Base-by-base conservation (phyloP, 1,284 basidiomycete genomes). In the Sparassis latifolia region DNA sequence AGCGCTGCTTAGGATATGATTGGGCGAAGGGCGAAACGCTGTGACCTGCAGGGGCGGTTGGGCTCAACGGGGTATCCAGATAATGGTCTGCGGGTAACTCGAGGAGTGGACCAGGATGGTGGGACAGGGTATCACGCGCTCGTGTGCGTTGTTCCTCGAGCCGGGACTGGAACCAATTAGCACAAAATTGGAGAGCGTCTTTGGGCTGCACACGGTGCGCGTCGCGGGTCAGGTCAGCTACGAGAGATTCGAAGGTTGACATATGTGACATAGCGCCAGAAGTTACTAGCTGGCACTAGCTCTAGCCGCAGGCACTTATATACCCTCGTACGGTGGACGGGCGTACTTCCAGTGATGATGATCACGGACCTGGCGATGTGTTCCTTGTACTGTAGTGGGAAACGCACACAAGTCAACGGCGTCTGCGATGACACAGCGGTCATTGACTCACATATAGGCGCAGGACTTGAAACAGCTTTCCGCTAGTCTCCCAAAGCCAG, bases 141-240 rank as follows among this genome's bases (percentile, higher is more conserved):
- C 84, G 77, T 45, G 80, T 75, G 52, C 88, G 77, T 64, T 95
- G 87, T 64, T 94, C 84, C 65, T 93, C 87, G 52, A 95, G 74
- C 52, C 90, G 81, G 52, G 77, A 75, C 64, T 95, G 89, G 73
- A 97, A 97, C 95, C 95, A 98, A 65, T 86, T 93, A 47, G 94
- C 86, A 63, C 92, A 96, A 73, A 92, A 97, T 69, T 97, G 95
- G 47, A 97, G 82, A 3, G 88, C 80, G 65, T 97, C 95, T 60
- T 80, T 81, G 20, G 94, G 95, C 62, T 92, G 88, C 12, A 85
- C 88, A 56, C 89, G 83, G 39, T 89, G 76, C 45, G 82, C 82
- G 68, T 97, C 95, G 63, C 90, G 84, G 58, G 90, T 89, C 55
- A 97, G 79, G 62, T 97, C 92, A 58, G 79, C 81, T 60, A 97